A percentile compares a stretch with the other conserved stretches of the same genome.
Evolutionary conservation across 164 flowering plant species (phyloP).

Genomic region (Aristolochia contorta): DNA sequence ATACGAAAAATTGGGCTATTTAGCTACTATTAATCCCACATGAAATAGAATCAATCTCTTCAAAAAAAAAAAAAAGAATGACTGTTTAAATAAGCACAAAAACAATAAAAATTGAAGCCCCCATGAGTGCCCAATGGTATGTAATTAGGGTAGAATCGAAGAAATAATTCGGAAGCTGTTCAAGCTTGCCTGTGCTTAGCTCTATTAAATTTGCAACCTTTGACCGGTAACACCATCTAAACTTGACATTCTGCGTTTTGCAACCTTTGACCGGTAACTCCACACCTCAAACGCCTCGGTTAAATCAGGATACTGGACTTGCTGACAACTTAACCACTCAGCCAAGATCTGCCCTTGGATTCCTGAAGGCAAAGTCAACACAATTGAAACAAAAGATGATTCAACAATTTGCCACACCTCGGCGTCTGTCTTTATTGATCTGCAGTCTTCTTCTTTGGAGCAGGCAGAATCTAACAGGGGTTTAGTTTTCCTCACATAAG

Average conservation of each 20-base stretch:
- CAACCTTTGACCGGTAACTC: slow-evolving; percentile 89
- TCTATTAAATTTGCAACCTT: no score
- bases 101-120: no score
- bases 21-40: no score
- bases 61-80: no score
- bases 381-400: slow-evolving; percentile 63
- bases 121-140: no score
- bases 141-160: no score
- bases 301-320: slow-evolving; percentile 65
- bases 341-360: slow-evolving; percentile 76
- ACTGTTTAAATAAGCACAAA: no score
- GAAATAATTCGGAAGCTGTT: no score
- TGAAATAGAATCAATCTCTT: no score
- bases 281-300: slow-evolving; percentile 96
- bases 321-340: slow-evolving; percentile 64
- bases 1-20: no score
- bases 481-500: slow-evolving; percentile 56
- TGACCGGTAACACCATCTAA: no score
- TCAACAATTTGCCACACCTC: slow-evolving; percentile 80
- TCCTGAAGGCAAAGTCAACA: slow-evolving; percentile 71
- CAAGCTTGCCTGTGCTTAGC: no score
- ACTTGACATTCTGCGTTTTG: slow-evolving; percentile 54
- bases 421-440: slow-evolving; percentile 32
- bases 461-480: slow-evolving; percentile 37
- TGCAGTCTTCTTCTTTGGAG: slow-evolving; percentile 25